These are phyloP conservation scores for Apiotrichum laibachii DNA, from an alignment of 1,284 basidiomycete genomes.

Conservation along the genomic window DNA sequence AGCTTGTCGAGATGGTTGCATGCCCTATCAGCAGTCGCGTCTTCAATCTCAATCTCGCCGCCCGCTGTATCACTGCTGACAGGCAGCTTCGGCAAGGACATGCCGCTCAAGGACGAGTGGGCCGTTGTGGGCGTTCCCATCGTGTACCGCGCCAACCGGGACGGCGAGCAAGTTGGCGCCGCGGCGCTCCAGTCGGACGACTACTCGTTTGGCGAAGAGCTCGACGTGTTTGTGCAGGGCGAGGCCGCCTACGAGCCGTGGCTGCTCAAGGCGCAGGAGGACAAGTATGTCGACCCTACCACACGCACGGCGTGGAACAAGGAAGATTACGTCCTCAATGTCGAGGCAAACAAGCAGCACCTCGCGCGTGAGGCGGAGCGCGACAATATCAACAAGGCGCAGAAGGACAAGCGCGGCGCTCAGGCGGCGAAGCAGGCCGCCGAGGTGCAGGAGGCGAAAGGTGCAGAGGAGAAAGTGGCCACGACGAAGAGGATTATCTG, in stretches of 20 bases:
- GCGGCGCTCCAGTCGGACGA: background rate
- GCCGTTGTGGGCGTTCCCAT: slow-evolving; percentile 2
- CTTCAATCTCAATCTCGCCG: background rate
- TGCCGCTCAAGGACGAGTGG: slow-evolving; percentile 8
- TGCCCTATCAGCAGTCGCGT: too few relatives aligned
- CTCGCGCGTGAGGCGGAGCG: background rate
- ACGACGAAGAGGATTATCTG: background rate
- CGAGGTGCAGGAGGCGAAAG: background rate
- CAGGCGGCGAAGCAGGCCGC: background rate
- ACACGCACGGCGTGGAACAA: slow-evolving; percentile 1
- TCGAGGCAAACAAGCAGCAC: background rate
- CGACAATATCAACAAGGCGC: background rate
- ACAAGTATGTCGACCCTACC: slow-evolving; percentile 1
- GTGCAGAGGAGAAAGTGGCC: background rate
- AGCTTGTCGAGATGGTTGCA: too few relatives aligned
- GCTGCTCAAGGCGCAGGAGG: background rate
- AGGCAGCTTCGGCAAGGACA: background rate
- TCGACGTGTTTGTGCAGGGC: slow-evolving; percentile 3
- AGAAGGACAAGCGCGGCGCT: background rate
- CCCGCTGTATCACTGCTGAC: background rate
- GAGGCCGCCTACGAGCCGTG: slow-evolving; percentile 5
- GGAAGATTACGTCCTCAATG: slow-evolving; percentile 4
- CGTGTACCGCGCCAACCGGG: slow-evolving; percentile 1
- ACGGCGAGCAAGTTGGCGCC: slow-evolving; percentile 3
- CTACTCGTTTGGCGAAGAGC: slow-evolving; percentile 1